These are phyloP conservation scores for Geum urbanum DNA, from an alignment of 306 rosid species.

Conservation along the genomic window DNA sequence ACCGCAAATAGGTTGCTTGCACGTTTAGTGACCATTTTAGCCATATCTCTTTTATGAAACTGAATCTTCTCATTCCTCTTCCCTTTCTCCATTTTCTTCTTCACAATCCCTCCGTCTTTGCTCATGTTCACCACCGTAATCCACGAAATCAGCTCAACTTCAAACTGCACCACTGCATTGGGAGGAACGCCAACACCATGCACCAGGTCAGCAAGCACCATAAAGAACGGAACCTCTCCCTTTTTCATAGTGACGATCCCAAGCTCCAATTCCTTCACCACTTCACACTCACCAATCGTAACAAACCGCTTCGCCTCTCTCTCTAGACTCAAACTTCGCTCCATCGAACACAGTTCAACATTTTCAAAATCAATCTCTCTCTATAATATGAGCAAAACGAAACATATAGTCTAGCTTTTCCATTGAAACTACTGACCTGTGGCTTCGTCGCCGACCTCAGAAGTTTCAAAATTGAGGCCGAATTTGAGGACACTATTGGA, in stretches of 20 bases:
- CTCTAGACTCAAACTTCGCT: constrained; percentile 48
- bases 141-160: constrained; percentile 69
- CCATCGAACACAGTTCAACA: constrained; percentile 39
- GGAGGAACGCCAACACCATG: constrained; percentile 24
- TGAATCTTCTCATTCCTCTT: constrained; percentile 26
- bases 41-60: too few relatives aligned
- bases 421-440: constrained; percentile 33
- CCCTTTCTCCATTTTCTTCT: constrained; percentile 55
- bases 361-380: background rate
- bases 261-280: constrained; percentile 46
- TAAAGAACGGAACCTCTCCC: constrained; percentile 59
- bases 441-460: constrained; percentile 52
- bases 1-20: too few relatives aligned
- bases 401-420: background rate
- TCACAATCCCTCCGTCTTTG: constrained; percentile 63
- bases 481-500: constrained; percentile 43
- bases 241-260: constrained; percentile 53
- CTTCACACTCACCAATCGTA: constrained; percentile 54
- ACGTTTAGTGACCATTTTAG: too few relatives aligned
- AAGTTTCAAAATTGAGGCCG: constrained; percentile 60
- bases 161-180: constrained; percentile 35
- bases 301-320: constrained; percentile 34
- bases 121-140: constrained; percentile 44
- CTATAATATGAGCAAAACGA: background rate
- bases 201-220: constrained; percentile 37